Evolutionary conservation across 768 basidiomycete species (phyloP).

Genomic region (Imleria badia): DNA sequence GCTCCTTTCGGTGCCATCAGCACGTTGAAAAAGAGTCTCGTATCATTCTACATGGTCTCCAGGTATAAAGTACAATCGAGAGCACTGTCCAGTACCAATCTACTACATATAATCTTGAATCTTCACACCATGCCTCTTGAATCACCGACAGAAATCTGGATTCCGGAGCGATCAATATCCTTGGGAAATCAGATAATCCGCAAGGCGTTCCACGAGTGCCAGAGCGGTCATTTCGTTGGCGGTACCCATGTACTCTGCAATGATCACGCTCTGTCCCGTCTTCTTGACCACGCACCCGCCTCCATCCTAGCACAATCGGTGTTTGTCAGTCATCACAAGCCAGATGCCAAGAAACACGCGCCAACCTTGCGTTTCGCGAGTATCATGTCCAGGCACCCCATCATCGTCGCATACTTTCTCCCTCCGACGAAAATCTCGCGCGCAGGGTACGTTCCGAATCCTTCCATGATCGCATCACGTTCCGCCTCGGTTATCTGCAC

Average conservation of each 20-base stretch:
- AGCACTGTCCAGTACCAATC: background rate
- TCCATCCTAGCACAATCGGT: slow-evolving; percentile 5
- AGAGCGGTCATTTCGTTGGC: slow-evolving; percentile 9
- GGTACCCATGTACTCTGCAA: slow-evolving; percentile 22
- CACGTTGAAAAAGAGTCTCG: background rate
- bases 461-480: slow-evolving; percentile 16
- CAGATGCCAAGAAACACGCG: background rate
- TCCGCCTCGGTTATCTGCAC: slow-evolving; percentile 25
- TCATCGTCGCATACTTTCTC: slow-evolving; percentile 24
- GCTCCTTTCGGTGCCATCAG: background rate
- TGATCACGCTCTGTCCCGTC: slow-evolving; percentile 24
- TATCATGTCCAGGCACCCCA: slow-evolving; percentile 28
- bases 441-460: slow-evolving; percentile 19
- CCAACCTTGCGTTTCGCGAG: slow-evolving; percentile 23
- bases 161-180: slow-evolving; percentile 25
- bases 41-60: background rate
- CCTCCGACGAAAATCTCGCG: slow-evolving; percentile 26
- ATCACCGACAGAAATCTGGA: background rate
- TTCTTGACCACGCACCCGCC: slow-evolving; percentile 28
- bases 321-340: background rate
- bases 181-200: slow-evolving; percentile 23
- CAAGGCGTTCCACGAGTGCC: slow-evolving; percentile 21
- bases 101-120: slow-evolving; percentile 2
- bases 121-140: background rate
- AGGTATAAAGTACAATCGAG: background rate